phyloP scores from a whole-genome alignment of 1,284 basidiomycete genomes.

The Puccinia coronata region DNA sequence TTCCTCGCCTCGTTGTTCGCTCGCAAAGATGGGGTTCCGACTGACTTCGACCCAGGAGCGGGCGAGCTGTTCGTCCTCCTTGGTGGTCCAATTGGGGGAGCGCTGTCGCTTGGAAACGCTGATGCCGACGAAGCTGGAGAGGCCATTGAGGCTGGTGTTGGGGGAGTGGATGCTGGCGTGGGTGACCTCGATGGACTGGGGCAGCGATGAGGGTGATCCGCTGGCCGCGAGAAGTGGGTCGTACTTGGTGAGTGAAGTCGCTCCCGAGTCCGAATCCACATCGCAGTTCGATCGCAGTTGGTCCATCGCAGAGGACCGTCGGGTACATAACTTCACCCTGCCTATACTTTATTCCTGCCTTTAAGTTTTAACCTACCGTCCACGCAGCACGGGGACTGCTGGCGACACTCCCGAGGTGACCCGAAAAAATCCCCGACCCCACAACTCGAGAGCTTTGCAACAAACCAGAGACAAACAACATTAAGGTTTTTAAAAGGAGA shows the following conservation, averaged over 20 bases:
- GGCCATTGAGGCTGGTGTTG: neutral
- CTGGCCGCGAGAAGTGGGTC: constrained; percentile 28
- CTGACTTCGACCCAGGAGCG: constrained; percentile 13
- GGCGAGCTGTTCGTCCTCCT: constrained; percentile 35
- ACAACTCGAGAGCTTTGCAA: no score
- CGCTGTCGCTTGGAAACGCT: constrained; percentile 23
- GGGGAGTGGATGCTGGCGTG: constrained; percentile 5
- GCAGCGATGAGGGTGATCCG: constrained; percentile 7
- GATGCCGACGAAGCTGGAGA: constrained; percentile 20
- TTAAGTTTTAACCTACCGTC: neutral
- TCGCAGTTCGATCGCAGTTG: constrained; percentile 16
- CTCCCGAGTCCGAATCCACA: constrained; percentile 14
- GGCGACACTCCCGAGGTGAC: no score
- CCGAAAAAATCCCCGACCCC: no score
- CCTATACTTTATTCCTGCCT: neutral
- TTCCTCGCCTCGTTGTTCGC: constrained; percentile 33
- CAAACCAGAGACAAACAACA: no score
- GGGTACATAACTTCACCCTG: neutral
- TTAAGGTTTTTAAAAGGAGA: no score
- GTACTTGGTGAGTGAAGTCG: neutral
- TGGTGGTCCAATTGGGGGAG: constrained; percentile 29
- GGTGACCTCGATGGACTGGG: constrained; percentile 22
- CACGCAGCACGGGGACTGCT: neutral
- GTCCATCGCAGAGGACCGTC: neutral
- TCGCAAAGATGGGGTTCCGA: constrained; percentile 14